These are phyloP conservation scores for Wallacemonas sp. DNA, from an alignment of 208 protist species.

Conservation along the genomic window DNA sequence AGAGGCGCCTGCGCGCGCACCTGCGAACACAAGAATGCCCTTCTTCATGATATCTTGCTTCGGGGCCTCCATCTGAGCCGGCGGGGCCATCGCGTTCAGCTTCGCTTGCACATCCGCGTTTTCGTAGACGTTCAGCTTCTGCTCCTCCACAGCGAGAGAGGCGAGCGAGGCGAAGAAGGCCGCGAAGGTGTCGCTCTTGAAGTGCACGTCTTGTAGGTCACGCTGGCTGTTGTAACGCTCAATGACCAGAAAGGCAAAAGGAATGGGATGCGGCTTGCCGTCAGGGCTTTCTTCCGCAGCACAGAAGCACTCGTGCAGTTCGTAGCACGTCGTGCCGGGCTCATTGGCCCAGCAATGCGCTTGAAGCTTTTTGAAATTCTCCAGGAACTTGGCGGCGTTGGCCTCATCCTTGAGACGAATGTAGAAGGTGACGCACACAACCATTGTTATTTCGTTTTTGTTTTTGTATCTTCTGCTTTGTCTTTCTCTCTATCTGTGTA, in stretches of 20 bases:
- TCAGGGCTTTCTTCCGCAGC: constrained; percentile 22
- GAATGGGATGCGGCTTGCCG: constrained; percentile 18
- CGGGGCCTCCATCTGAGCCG: constrained; percentile 7
- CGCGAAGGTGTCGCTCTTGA: constrained; percentile 35
- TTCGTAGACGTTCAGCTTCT: constrained; percentile 25
- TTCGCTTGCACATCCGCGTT: constrained; percentile 15
- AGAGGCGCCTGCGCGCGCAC: constrained; percentile 40
- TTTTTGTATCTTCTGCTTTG: no score
- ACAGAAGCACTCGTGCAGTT: constrained; percentile 51
- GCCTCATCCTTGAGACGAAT: constrained; percentile 37
- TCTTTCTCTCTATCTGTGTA: background rate
- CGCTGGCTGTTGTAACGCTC: constrained; percentile 52
- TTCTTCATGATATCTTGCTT: constrained; percentile 37
- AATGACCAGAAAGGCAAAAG: constrained; percentile 41
- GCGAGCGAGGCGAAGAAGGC: constrained; percentile 31
- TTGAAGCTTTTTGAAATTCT: constrained; percentile 41
- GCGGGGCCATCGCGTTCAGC: constrained; percentile 12
- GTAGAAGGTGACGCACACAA: constrained; percentile 48
- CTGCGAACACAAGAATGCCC: constrained; percentile 77
- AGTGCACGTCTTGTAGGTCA: constrained; percentile 47
- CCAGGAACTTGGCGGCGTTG: constrained; percentile 41
- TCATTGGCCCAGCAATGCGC: constrained; percentile 41
- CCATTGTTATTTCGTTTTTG: constrained; percentile 67
- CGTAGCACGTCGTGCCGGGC: constrained; percentile 69
- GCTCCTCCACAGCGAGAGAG: constrained; percentile 28